Base-by-base conservation (phyloP, 768 basidiomycete genomes). In the Exidia glandulosa region DNA sequence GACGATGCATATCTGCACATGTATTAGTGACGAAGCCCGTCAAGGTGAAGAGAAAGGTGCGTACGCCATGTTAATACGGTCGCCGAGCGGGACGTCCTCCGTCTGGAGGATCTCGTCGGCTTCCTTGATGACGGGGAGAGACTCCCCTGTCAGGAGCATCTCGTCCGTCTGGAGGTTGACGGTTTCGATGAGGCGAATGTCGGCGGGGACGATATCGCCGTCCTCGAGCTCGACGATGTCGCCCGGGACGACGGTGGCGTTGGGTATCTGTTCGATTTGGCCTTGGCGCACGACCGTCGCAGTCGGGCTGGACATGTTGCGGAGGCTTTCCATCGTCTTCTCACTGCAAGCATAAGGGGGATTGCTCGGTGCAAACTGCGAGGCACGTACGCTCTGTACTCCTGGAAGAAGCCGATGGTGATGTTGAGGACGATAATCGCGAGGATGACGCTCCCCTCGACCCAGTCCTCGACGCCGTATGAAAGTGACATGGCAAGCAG, bases 401-500 rank as follows among this genome's bases (percentile, higher is more conserved):
- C 79, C 64, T 78, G 77, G 57, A 76, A 68, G 62, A 78, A 79
- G 5, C 77, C 78, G 54, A 78, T 74, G 27, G 70, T 73, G 25
- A 61, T 75, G 63, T 80, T 80, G 37, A 77, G 67, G 29, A 73
- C 67, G 30, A 77, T 73, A 37, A 78, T 73, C 29, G 73, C 75
- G n/a, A 75, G 76, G 56, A 80, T 77, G 10, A 80, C 78, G 34
- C 76, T 79, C 6, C 78, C 79, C 66, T 79, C 77, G 60, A 82
- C 76, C 66, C 74, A 84, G 57, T 79, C 79, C 65, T 78, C 68
- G 29, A 81, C 79, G 60, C 78, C 81, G 63, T 83, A 80, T 7
- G 79, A 81, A 9, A 83, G 72, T 2, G 77, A 77, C 67, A 83
- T 71, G 5, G 76, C 75, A 9, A 61, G 57, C 32, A 70, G 57